Conservation (phyloP, 2,329 filamentous ascomycete species). For the Aspergillus aculeatus region DNA sequence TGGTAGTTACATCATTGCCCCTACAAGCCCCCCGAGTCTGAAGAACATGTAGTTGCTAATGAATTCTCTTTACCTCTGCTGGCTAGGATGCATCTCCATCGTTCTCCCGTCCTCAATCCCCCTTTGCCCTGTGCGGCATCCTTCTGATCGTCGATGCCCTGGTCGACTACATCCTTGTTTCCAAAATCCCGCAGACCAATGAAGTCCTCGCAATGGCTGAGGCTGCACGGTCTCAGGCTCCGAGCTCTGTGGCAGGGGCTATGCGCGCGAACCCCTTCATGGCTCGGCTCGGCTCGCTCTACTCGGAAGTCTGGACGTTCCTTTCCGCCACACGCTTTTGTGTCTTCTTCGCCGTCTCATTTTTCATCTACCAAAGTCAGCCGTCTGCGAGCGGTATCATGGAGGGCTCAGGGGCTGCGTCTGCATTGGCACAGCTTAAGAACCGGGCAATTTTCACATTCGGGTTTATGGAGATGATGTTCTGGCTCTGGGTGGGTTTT, state of each 20-base stretch:
- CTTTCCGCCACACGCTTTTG: slow-evolving; percentile 37
- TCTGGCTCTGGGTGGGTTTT: slow-evolving; percentile 76
- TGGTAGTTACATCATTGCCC: slow-evolving; percentile 53
- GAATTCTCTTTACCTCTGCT: background rate
- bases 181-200: slow-evolving; percentile 59
- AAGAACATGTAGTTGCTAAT: background rate
- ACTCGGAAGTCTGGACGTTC: slow-evolving; percentile 40
- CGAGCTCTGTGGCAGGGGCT: slow-evolving; percentile 14
- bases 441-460: slow-evolving; percentile 84
- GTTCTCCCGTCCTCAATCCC: slow-evolving; percentile 68
- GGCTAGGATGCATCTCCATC: slow-evolving; percentile 55
- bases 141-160: slow-evolving; percentile 66
- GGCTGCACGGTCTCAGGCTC: slow-evolving; percentile 55
- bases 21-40: background rate
- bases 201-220: slow-evolving; percentile 64
- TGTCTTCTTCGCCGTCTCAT: slow-evolving; percentile 37
- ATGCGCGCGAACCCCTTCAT: slow-evolving; percentile 26
- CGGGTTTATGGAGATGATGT: slow-evolving; percentile 76
- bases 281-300: slow-evolving; percentile 31
- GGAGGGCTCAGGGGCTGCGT: slow-evolving; percentile 5
- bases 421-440: slow-evolving; percentile 66
- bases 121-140: slow-evolving; percentile 66
- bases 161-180: slow-evolving; percentile 64
- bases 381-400: slow-evolving; percentile 25
- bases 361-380: slow-evolving; percentile 39